These are phyloP conservation scores for Cladophialophora yegresii DNA, from an alignment of 2,329 filamentous ascomycete species.

Conservation along the genomic window DNA sequence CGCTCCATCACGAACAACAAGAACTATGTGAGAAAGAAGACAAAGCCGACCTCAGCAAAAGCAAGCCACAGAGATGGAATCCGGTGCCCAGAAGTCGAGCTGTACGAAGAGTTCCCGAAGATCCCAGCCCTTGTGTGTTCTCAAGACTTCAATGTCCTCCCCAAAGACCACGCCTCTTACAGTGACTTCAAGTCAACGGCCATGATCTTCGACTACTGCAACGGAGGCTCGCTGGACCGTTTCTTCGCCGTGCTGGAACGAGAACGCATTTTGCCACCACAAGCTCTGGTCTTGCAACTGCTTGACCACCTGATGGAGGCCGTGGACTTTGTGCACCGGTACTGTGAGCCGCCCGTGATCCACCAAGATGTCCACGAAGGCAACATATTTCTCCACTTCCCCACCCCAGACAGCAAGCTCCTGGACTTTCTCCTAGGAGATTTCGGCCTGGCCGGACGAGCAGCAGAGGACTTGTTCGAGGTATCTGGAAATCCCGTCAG, in stretches of 20 bases:
- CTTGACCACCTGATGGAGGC: slow-evolving; percentile 18
- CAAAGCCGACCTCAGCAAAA: not conserved
- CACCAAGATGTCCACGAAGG: slow-evolving; percentile 16
- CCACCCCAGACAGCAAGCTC: slow-evolving; percentile 3
- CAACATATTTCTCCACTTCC: slow-evolving; percentile 27
- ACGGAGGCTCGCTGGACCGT: slow-evolving; percentile 20
- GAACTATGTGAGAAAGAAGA: slow-evolving; percentile 31
- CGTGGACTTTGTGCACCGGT: slow-evolving; percentile 14
- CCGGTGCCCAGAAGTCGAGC: slow-evolving; percentile 14
- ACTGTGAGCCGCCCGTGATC: slow-evolving; percentile 1
- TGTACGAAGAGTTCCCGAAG: slow-evolving; percentile 12
- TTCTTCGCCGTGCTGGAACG: slow-evolving; percentile 5
- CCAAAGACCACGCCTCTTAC: not conserved
- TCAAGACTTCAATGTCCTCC: slow-evolving; percentile 5
- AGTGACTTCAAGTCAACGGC: slow-evolving; percentile 10
- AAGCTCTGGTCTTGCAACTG: slow-evolving; percentile 13
- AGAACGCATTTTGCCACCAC: slow-evolving; percentile 3
- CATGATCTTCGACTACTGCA: slow-evolving; percentile 22
- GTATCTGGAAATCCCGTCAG: not conserved
- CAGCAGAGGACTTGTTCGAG: slow-evolving; percentile 5
- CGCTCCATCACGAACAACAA: slow-evolving; percentile 20
- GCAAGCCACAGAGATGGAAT: not conserved
- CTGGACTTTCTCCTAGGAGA: slow-evolving; percentile 22
- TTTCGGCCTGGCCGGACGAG: slow-evolving; percentile 1
- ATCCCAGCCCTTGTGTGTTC: slow-evolving; percentile 11